Evolutionary conservation across 108 stramenopile genomes (phyloP), one percentile per base, ranked within the genome.

Genomic region (Chaetoceros muelleri): DNA sequence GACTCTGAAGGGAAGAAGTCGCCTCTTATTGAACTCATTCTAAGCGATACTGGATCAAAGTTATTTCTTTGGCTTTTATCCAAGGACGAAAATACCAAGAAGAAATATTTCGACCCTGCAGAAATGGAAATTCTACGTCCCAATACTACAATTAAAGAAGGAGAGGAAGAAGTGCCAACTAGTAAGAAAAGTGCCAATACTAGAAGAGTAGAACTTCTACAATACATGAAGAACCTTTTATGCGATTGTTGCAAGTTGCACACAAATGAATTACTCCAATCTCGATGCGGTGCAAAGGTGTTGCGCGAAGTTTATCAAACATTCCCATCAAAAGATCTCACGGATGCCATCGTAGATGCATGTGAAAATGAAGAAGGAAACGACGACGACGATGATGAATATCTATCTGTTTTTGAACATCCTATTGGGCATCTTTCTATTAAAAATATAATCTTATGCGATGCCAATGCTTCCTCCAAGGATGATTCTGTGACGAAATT

Each of bases 81-180:
- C 16, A 48, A 72, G 1, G 82, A 84, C 24, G 51, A 69, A 31
- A 66, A 71, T 8, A 53, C 64, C 0, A 62, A 78, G 58, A 57
- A 57, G 28, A 91, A 87, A 54, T 72, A 85, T 55, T 75, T 96
- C 30, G 93, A 96, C 67, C 95, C 95, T 0, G 85, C 82, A 56
- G 95, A 96, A 58, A 60, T 68, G 7, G 60, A 83, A 19, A 61
- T 93, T 19, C 74, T 96, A 22, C 70, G 80, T 51, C 62, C 72
- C 25, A 70, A 70, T 30, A 44, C 56, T 26, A 60, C 52, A 22
- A 64, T 68, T 17, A 30, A 48, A 30, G 79, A 73, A 47, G 80
- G 70, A 17, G 82, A 76, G 1, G 48, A 64, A 48, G 64, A 69
- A 27, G 83, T 85, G 16, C 79, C 85, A 2, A 90, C 95, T 2